Evolutionary conservation across 768 basidiomycete species (phyloP).

Genomic region (Lactarius hatsudake): DNA sequence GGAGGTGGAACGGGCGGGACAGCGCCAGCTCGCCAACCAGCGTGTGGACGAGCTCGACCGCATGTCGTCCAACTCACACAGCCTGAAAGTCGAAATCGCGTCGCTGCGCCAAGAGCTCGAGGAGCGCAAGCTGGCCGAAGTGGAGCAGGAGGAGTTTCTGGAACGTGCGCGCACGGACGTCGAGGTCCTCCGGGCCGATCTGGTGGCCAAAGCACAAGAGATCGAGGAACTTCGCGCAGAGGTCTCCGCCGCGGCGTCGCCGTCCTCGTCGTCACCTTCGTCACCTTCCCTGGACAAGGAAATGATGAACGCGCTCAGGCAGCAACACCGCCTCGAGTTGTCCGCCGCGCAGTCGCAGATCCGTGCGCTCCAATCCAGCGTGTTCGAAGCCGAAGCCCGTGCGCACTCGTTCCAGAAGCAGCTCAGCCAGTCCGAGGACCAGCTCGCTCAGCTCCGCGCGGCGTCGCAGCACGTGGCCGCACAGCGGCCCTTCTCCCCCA

Average conservation of each 20-base stretch:
- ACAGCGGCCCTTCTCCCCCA: slow-evolving; percentile 44
- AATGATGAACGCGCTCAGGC: slow-evolving; percentile 63
- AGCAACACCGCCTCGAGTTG: slow-evolving; percentile 78
- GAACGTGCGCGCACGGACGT: slow-evolving; percentile 65
- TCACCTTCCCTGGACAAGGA: slow-evolving; percentile 65
- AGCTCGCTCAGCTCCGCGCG: slow-evolving; percentile 49
- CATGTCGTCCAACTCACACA: slow-evolving; percentile 42
- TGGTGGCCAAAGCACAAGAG: slow-evolving; percentile 63
- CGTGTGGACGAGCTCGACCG: slow-evolving; percentile 59
- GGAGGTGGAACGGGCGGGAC: slow-evolving; percentile 61
- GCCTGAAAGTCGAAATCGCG: slow-evolving; percentile 54
- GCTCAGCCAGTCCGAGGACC: slow-evolving; percentile 61
- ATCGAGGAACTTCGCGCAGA: slow-evolving; percentile 54
- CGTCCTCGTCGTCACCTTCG: slow-evolving; percentile 16
- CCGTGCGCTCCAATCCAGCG: slow-evolving; percentile 66
- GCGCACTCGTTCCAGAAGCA: slow-evolving; percentile 69
- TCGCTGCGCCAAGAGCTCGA: slow-evolving; percentile 52
- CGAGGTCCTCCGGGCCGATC: slow-evolving; percentile 63
- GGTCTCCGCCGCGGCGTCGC: slow-evolving; percentile 40
- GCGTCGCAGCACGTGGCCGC: slow-evolving; percentile 44
- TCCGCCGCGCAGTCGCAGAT: slow-evolving; percentile 79
- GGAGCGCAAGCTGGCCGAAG: slow-evolving; percentile 44
- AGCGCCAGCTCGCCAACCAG: slow-evolving; percentile 54
- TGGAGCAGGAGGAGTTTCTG: slow-evolving; percentile 64
- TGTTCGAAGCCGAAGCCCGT: slow-evolving; percentile 71